These are phyloP conservation scores for Moesziomyces antarcticus DNA, from an alignment of 1,284 basidiomycete species.

Conservation along the genomic window DNA sequence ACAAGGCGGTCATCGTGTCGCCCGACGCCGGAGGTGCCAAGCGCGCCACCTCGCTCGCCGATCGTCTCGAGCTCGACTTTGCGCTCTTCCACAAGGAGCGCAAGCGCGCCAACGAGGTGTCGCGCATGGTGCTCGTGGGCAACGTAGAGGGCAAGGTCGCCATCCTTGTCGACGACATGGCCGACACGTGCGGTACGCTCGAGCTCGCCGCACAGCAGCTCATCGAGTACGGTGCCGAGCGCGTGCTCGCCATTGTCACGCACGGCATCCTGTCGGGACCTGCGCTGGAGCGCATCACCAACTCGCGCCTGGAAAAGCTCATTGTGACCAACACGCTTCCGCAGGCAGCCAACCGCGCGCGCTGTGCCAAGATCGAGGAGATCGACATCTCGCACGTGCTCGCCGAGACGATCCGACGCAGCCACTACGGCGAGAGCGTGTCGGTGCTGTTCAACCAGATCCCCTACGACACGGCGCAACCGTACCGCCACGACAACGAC, in stretches of 20 bases:
- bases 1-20: conserved; percentile 93
- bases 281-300: conserved; percentile 73
- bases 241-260: conserved; percentile 92
- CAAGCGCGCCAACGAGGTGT: conserved; percentile 99
- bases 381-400: conserved; percentile 95
- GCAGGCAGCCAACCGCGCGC: conserved; percentile 80
- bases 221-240: conserved; percentile 85
- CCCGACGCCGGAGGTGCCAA: conserved; percentile 99
- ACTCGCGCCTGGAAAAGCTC: conserved; percentile 81
- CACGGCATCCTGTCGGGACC: conserved; percentile 95
- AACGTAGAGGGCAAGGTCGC: conserved; percentile 92
- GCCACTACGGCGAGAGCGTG: conserved; percentile 69
- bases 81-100: conserved; percentile 99
- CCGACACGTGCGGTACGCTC: conserved; percentile 97
- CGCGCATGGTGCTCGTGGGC: conserved; percentile 97
- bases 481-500: conserved; percentile 61
- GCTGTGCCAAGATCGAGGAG: conserved; percentile 85
- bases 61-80: conserved; percentile 95
- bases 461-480: conserved; percentile 66
- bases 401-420: conserved; percentile 94
- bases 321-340: conserved; percentile 99
- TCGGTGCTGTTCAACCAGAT: conserved; percentile 66
- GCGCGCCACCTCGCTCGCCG: conserved; percentile 96
- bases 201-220: conserved; percentile 91
- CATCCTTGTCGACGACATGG: conserved; percentile 99